phyloP scores from a whole-genome alignment of 257 asterid genomes.

The Henckelia pumila region DNA sequence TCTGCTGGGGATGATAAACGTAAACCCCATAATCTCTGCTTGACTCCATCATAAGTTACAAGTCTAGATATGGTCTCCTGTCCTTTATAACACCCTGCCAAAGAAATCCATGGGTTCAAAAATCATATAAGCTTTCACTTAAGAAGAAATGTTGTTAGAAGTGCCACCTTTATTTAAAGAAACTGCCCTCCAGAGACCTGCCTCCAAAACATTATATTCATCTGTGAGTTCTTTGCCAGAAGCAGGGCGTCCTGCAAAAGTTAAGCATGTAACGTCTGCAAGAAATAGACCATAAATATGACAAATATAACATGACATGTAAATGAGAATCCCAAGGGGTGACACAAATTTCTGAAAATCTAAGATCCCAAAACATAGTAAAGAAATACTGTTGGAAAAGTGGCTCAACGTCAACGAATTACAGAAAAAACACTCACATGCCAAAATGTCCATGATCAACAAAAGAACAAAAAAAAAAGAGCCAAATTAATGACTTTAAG shows the following conservation, averaged over 20 bases:
- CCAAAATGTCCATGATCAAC: constrained; percentile 15
- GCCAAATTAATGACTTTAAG: not conserved
- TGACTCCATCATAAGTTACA: constrained; percentile 86
- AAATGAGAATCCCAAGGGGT: constrained; percentile 9
- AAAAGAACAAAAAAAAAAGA: not conserved
- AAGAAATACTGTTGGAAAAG: constrained; percentile 8
- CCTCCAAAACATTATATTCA: constrained; percentile 92
- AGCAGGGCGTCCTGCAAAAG: constrained; percentile 81
- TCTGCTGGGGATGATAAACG: constrained; percentile 62
- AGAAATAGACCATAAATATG: constrained; percentile 1
- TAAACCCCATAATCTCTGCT: constrained; percentile 88
- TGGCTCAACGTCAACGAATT: constrained; percentile 12
- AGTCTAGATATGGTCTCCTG: constrained; percentile 97
- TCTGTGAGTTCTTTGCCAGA: constrained; percentile 89
- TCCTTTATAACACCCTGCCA: constrained; percentile 91
- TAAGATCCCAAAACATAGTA: constrained; percentile 15
- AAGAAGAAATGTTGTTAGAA: not conserved
- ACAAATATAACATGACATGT: constrained; percentile 3
- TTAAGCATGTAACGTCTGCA: constrained; percentile 21
- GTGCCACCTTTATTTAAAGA: constrained; percentile 79
- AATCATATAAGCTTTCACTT: constrained; percentile 5
- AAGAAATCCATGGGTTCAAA: constrained; percentile 23
- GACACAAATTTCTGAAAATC: constrained; percentile 20
- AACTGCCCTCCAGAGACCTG: constrained; percentile 87
- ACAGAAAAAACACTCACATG: constrained; percentile 6